Evolutionary conservation across 2,329 filamentous ascomycete species (phyloP).

Genomic region (Pseudomassariella vexata): DNA sequence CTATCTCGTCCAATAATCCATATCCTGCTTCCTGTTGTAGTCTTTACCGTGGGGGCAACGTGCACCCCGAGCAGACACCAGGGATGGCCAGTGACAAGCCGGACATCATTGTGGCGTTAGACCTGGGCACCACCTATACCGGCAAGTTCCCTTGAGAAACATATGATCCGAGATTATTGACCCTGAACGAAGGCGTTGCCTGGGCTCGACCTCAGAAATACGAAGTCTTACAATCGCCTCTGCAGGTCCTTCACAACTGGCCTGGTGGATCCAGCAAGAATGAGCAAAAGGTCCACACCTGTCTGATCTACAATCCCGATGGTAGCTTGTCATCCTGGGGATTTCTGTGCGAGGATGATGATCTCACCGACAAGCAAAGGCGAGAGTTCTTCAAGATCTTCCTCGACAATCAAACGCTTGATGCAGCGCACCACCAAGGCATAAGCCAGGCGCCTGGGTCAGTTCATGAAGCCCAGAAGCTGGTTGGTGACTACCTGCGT

Average conservation of each 20-base stretch:
- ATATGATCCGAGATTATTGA: constrained; percentile 2
- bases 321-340: constrained; percentile 44
- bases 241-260: constrained; percentile 46
- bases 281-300: constrained; percentile 50
- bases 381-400: constrained; percentile 53
- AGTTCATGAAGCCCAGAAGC: constrained; percentile 36
- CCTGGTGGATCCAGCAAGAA: constrained; percentile 45
- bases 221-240: constrained; percentile 29
- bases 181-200: constrained; percentile 25
- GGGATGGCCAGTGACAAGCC: constrained; percentile 13
- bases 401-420: constrained; percentile 39
- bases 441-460: constrained; percentile 35
- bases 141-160: constrained; percentile 18
- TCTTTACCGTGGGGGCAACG: no score
- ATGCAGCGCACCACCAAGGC: constrained; percentile 34
- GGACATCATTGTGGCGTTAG: constrained; percentile 35
- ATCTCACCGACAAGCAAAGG: constrained; percentile 26
- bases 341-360: constrained; percentile 42
- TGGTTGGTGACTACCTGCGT: constrained; percentile 42
- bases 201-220: constrained; percentile 24
- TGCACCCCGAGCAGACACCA: neutral
- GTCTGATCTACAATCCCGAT: constrained; percentile 39
- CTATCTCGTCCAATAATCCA: no score
- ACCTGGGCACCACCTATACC: constrained; percentile 41
- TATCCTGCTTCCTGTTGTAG: no score